These are phyloP conservation scores for Olyra latifolia DNA, from an alignment of 176 grass and related monocot species.

Conservation along the genomic window DNA sequence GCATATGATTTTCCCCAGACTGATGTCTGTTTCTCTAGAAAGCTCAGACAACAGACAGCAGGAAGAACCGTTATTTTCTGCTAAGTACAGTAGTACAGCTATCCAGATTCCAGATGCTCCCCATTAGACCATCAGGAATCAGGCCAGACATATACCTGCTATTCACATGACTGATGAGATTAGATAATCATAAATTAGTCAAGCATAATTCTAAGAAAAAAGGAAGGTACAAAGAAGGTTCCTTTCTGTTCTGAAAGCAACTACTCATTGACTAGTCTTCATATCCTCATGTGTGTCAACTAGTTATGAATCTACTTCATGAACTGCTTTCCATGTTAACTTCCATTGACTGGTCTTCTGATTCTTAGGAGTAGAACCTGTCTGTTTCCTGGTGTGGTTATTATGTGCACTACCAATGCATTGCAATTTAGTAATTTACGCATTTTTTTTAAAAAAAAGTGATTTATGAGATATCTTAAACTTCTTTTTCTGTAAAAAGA, in stretches of 20 bases:
- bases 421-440: not conserved
- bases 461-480: not conserved
- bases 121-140: conserved; percentile 6
- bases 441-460: too few relatives aligned
- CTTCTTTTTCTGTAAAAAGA: not conserved
- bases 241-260: not conserved
- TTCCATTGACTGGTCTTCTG: conserved; percentile 10
- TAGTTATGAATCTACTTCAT: not conserved
- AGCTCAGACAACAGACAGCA: conserved; percentile 7
- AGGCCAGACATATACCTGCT: not conserved
- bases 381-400: not conserved
- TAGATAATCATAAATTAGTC: conserved; percentile 7
- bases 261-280: not conserved
- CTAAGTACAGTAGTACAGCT: not conserved
- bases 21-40: conserved; percentile 2
- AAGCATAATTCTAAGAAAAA: not conserved
- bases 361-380: not conserved
- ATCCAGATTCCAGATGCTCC: not conserved
- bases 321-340: not conserved
- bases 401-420: not conserved
- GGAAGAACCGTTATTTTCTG: conserved; percentile 8
- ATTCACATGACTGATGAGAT: not conserved
- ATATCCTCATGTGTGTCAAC: not conserved
- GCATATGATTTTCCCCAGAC: not conserved
- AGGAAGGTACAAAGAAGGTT: conserved; percentile 29